Evolutionary conservation across 495 filamentous ascomycete species (phyloP), one percentile per base, ranked within the genome.

Genomic region (Elasticomyces elasticus): DNA sequence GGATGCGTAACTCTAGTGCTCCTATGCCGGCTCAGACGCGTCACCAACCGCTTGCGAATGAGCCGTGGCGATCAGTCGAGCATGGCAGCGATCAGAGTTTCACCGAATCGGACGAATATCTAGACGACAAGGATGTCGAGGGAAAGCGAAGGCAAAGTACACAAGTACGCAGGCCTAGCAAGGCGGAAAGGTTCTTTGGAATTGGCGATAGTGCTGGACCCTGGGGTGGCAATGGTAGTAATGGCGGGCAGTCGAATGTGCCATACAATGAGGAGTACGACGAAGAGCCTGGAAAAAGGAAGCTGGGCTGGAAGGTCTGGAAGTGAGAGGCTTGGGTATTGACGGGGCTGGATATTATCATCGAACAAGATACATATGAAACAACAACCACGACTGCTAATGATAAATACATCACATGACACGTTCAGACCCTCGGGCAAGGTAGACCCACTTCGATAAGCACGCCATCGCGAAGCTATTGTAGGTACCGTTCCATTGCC

Each of bases 291-390:
- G 27, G 27, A 52, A 41, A 19, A 49, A 38, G 30, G 56, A 62
- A 42, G 61, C 31, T 3, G 56, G 52, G 37, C 31, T 63, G 61
- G 61, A 63, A 54, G 61, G 52, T 63, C 44, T 63, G 61, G 61
- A 52, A 57, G 46, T 60, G 35, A 40, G 35, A 5, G 35, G 35
- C 30, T 33, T 33, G 35, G 35, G 19, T 40, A 13, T 5, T 40
- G 15, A 17, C 13, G 3, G 35, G 4, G 35, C 5, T 5, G 35
- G 15, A 5, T 5, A 13, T 40, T 15, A 17, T n/a, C n/a, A n/a
- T n/a, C n/a, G n/a, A n/a, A n/a, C n/a, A n/a, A n/a, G n/a, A n/a
- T n/a, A n/a, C n/a, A n/a, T n/a, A n/a, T n/a, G n/a, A n/a, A n/a
- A n/a, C n/a, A n/a, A n/a, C n/a, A n/a, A 15, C 30, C 30, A 7